These are phyloP conservation scores for Populus deltoides DNA, from an alignment of 345 rosid species.

Conservation along the genomic window DNA sequence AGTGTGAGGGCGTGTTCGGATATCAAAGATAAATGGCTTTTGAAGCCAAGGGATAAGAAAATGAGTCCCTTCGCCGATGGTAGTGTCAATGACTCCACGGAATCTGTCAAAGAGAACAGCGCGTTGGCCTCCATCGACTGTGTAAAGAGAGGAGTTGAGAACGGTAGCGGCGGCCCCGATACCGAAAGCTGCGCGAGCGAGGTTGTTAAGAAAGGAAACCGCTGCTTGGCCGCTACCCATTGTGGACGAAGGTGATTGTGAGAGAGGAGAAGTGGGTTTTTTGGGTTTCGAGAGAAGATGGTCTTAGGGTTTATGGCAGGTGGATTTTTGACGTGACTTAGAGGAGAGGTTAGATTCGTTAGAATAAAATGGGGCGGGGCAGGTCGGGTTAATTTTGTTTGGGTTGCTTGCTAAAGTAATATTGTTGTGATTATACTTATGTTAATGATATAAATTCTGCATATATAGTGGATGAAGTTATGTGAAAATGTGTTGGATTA, in stretches of 20 bases:
- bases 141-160: conserved; percentile 72
- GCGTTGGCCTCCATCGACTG: conserved; percentile 95
- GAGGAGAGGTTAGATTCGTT: neutral
- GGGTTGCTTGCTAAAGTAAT: neutral
- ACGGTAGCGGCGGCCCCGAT: conserved; percentile 68
- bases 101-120: conserved; percentile 93
- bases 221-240: conserved; percentile 88
- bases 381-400: neutral
- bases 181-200: conserved; percentile 78
- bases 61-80: conserved; percentile 90
- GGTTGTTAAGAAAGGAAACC: conserved; percentile 61
- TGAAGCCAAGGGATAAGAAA: conserved; percentile 89
- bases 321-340: neutral
- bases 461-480: no score
- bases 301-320: conserved; percentile 1
- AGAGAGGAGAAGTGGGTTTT: neutral
- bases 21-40: conserved; percentile 78
- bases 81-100: conserved; percentile 79
- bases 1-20: conserved; percentile 87
- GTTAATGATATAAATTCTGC: no score
- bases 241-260: neutral
- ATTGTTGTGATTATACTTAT: no score
- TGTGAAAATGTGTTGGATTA: no score
- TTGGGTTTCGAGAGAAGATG: neutral
- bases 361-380: neutral